Evolutionary conservation across 2,329 filamentous ascomycete genomes (phyloP), one percentile per base, ranked within the genome.

Genomic region (Cercospora zeae-maydis): DNA sequence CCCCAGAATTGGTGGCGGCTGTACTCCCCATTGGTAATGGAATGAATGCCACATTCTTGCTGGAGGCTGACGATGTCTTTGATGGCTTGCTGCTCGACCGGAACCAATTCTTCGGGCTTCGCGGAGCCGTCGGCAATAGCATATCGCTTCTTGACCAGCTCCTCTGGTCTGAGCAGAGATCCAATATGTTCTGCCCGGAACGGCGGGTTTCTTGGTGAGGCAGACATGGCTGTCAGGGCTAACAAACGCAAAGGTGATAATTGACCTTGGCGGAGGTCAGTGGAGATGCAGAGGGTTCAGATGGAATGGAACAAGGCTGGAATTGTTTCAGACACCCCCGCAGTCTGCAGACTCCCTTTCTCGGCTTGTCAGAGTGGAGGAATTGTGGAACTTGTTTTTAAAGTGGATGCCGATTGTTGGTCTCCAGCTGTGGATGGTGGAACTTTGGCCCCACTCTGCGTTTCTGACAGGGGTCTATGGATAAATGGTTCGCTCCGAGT

Each of bases 131-230:
- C 71, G 14, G 72, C 80, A 64, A 83, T 76, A 71, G 82, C 75
- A 67, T 82, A 79, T 72, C 88, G 81, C 59, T 83, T 83, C 61
- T 84, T 78, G 10, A 89, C 79, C 13, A 91, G 82, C 57, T 82
- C 78, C 49, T 86, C 76, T 1, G 88, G 87, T 36, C 88, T 85
- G 47, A 91, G 83, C 33, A 91, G 80, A 13, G 88, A 90, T 55
- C 88, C 88, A 65, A 90, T 82, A 68, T 91, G 88, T 77, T 91
- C 88, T 59, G 87, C 86, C 70, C 88, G 82, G 75, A 89, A 90
- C 47, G 86, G 87, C 16, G 84, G 84, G 65, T 77, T 73, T 63
- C 77, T 76, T 49, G 68, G 68, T 39, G 65, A 19, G 34, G 63
- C 63, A 73, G 64, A 66, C 66, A 67, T 90, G 87, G 76, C 90